These are phyloP conservation scores for Cladophialophora exuberans DNA, from an alignment of 2,329 filamentous ascomycete species.

Conservation along the genomic window DNA sequence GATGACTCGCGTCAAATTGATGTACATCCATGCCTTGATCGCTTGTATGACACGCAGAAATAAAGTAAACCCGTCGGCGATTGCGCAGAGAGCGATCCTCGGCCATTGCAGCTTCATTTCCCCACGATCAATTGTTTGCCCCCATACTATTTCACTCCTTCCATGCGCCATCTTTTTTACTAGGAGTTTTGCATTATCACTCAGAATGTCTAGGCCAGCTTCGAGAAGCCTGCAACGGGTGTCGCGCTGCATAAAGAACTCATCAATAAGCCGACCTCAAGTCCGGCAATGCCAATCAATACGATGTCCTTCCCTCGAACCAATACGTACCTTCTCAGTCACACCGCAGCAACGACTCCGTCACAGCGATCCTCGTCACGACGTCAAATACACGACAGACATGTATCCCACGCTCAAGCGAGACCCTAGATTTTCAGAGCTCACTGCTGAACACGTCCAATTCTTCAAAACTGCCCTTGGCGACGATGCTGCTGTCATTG, in stretches of 20 bases:
- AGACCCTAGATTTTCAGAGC: slow-evolving; percentile 68
- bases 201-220: slow-evolving; percentile 19
- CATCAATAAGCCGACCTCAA: slow-evolving; percentile 16
- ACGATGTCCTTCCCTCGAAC: slow-evolving; percentile 10
- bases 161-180: background rate
- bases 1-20: too few relatives aligned
- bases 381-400: slow-evolving; percentile 77
- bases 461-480: slow-evolving; percentile 83
- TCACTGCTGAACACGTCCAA: slow-evolving; percentile 78
- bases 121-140: too few relatives aligned
- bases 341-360: slow-evolving; percentile 24
- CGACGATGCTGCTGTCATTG: slow-evolving; percentile 76
- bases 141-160: background rate
- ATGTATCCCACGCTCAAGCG: slow-evolving; percentile 79
- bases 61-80: too few relatives aligned
- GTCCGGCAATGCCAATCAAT: slow-evolving; percentile 10
- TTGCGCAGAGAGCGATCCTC: too few relatives aligned
- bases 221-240: slow-evolving; percentile 20
- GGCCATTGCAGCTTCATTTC: too few relatives aligned
- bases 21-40: too few relatives aligned
- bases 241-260: slow-evolving; percentile 20
- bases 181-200: background rate
- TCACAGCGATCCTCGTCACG: slow-evolving; percentile 24
- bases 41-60: background rate
- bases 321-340: slow-evolving; percentile 22